Conservation (phyloP, 2,329 filamentous ascomycete species). For the Tolypocladium amazonense region DNA sequence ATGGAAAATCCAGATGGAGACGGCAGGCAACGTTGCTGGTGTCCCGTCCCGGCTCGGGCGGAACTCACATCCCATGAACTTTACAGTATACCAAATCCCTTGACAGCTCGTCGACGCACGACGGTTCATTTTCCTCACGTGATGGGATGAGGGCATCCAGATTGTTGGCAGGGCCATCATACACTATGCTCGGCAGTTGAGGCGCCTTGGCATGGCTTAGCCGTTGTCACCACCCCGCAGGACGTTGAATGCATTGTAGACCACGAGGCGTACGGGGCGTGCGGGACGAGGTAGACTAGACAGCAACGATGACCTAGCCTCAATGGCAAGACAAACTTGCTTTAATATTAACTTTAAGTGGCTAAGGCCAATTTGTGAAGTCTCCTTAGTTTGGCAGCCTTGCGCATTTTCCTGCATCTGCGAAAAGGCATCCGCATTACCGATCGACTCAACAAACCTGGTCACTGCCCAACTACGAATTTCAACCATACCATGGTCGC, state of each 20-base stretch:
- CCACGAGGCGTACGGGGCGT: too few species aligned
- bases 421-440: background rate
- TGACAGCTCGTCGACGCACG: constrained; percentile 2
- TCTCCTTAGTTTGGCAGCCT: too few species aligned
- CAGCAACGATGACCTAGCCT: background rate
- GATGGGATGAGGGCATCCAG: background rate
- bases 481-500: background rate
- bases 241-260: background rate
- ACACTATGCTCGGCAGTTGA: background rate
- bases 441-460: too few species aligned
- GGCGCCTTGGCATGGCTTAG: background rate
- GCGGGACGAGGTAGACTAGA: background rate
- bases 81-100: constrained; percentile 22
- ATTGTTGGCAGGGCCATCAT: background rate
- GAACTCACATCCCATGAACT: constrained; percentile 18
- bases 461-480: too few species aligned
- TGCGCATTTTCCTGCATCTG: too few species aligned
- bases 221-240: background rate
- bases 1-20: constrained; percentile 36
- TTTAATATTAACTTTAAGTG: background rate
- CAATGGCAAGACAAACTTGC: background rate
- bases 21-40: constrained; percentile 10
- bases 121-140: background rate
- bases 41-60: constrained; percentile 15
- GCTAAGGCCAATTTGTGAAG: background rate